These are phyloP conservation scores for Crucibulum laeve DNA, from an alignment of 768 basidiomycete species.

Conservation along the genomic window DNA sequence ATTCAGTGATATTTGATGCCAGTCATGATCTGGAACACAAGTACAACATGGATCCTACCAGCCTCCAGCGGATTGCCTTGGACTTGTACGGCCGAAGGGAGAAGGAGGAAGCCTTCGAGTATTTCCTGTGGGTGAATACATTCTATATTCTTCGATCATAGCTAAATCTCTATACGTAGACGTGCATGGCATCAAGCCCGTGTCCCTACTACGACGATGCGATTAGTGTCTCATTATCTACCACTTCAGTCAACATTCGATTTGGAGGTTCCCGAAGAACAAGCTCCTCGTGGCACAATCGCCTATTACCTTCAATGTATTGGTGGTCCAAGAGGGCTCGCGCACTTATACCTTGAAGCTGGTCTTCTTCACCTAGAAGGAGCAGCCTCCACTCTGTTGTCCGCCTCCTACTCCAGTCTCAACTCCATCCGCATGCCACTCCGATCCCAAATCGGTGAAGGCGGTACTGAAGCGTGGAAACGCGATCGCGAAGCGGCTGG, in stretches of 20 bases:
- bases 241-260: constrained; percentile 47
- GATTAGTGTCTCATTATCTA: constrained; percentile 70
- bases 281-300: constrained; percentile 44
- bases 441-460: constrained; percentile 44
- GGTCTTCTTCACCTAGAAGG: constrained; percentile 82
- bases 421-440: constrained; percentile 72
- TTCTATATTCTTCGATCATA: neutral
- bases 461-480: constrained; percentile 69
- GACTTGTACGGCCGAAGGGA: constrained; percentile 71
- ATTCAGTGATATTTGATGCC: constrained; percentile 49
- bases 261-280: constrained; percentile 27
- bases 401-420: constrained; percentile 71
- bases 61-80: constrained; percentile 64
- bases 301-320: constrained; percentile 63
- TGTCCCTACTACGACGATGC: constrained; percentile 72
- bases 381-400: constrained; percentile 63
- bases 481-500: constrained; percentile 69
- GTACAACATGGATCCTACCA: constrained; percentile 87
- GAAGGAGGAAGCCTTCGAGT: constrained; percentile 77
- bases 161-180: constrained; percentile 29
- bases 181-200: constrained; percentile 81
- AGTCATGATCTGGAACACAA: constrained; percentile 51
- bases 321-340: constrained; percentile 63
- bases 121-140: constrained; percentile 55
- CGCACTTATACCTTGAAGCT: constrained; percentile 73